Evolutionary conservation across 2,329 filamentous ascomycete genomes (phyloP).

Genomic region (Penicillium freii): DNA sequence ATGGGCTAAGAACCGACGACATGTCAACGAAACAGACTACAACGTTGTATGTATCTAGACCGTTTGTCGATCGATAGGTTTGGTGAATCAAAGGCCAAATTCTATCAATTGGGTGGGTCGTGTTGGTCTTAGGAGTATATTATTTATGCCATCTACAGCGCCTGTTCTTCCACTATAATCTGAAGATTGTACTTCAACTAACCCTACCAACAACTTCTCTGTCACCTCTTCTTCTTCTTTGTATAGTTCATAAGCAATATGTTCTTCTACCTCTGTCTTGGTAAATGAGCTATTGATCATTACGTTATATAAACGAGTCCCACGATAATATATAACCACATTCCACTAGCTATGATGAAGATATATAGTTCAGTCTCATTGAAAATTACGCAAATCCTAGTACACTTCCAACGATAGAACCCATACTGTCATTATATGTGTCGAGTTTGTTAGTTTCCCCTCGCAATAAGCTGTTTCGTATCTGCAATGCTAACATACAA

Average conservation of each 20-base stretch:
- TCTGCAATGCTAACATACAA: background rate
- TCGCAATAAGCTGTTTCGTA: background rate
- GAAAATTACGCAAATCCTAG: background rate
- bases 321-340: background rate
- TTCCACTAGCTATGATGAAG: background rate
- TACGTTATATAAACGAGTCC: too few species aligned
- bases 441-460: background rate
- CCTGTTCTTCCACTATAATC: background rate
- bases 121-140: background rate
- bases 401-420: background rate
- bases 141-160: background rate
- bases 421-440: background rate
- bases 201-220: background rate
- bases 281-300: background rate
- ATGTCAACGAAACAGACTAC: background rate
- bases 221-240: background rate
- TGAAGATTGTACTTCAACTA: background rate
- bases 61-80: background rate
- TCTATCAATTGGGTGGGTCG: background rate
- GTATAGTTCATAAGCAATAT: background rate
- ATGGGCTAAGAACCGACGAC: too few species aligned
- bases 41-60: background rate
- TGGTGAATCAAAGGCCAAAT: background rate
- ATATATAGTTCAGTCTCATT: background rate
- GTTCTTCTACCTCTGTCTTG: background rate